Conservation (phyloP, 2,329 filamentous ascomycete species). For the Fusarium buharicum region DNA sequence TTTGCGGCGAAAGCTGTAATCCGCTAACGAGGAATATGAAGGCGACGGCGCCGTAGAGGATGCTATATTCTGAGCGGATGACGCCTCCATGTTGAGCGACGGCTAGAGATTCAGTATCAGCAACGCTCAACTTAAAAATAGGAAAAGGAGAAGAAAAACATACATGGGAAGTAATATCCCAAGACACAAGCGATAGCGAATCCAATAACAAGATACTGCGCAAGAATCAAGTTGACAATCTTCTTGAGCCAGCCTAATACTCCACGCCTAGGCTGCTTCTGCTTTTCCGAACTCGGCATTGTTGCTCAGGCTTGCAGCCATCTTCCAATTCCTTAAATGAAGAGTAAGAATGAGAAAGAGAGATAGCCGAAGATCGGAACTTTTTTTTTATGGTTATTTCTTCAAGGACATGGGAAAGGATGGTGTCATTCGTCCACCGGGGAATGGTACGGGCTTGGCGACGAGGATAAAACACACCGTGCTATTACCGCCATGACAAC, state of each 20-base stretch:
- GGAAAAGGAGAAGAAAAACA: constrained; percentile 30
- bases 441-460: constrained; percentile 17
- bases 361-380: constrained; percentile 1
- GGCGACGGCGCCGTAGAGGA: constrained; percentile 75
- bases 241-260: constrained; percentile 31
- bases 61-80: constrained; percentile 66
- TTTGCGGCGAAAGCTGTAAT: constrained; percentile 71
- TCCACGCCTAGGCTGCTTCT: constrained; percentile 10
- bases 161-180: constrained; percentile 57
- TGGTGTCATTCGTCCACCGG: constrained; percentile 19
- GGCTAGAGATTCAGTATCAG: constrained; percentile 47
- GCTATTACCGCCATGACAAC: constrained; percentile 39
- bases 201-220: constrained; percentile 73
- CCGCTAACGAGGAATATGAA: constrained; percentile 78
- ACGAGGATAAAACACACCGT: constrained; percentile 18
- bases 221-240: constrained; percentile 53
- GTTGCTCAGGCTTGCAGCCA: constrained; percentile 5
- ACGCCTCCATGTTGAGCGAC: constrained; percentile 60
- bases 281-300: constrained; percentile 35
- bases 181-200: constrained; percentile 65
- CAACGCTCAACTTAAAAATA: background rate
- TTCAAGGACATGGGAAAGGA: constrained; percentile 1
- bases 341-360: background rate
- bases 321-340: background rate
- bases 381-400: constrained; percentile 1